Conservation (phyloP, 495 filamentous ascomycete genomes). For the Saxispiralis lemnorum region DNA sequence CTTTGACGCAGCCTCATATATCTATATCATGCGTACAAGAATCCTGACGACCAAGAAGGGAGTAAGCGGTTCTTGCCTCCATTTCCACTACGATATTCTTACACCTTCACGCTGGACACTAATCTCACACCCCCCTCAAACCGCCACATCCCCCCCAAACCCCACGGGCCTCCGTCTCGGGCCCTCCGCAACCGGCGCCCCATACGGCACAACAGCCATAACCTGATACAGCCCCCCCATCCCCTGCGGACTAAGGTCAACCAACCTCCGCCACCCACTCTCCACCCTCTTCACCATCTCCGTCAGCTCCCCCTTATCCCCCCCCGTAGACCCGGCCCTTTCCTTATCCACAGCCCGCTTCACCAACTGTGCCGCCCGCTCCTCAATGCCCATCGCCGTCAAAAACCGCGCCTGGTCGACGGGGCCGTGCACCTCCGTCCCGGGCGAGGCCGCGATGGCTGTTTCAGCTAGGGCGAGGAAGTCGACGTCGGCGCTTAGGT, state of each 20-base stretch:
- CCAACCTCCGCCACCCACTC: conserved; percentile 55
- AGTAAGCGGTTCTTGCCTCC: no score
- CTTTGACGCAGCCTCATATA: no score
- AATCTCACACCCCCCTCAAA: not conserved
- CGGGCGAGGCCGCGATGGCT: conserved; percentile 51
- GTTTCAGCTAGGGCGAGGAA: conserved; percentile 71
- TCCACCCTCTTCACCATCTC: conserved; percentile 45
- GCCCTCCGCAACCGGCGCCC: conserved; percentile 51
- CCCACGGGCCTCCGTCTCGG: conserved; percentile 56
- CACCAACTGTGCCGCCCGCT: conserved; percentile 54
- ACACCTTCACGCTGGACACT: not conserved
- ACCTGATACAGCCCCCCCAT: conserved; percentile 95
- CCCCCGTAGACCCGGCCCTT: conserved; percentile 7
- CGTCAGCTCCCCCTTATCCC: conserved; percentile 23
- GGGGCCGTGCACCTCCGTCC: conserved; percentile 82
- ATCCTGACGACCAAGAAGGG: no score
- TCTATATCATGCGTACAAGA: no score
- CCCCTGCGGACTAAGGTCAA: conserved; percentile 57
- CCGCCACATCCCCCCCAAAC: conserved; percentile 59
- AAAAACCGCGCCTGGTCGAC: conserved; percentile 74
- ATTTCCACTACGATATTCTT: not conserved
- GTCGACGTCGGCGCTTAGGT: conserved; percentile 82
- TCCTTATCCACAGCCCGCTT: conserved; percentile 24
- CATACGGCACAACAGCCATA: conserved; percentile 71
- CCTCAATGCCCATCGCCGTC: conserved; percentile 55